Evolutionary conservation across 202 grass and related monocot species (phyloP).

Genomic region (Schoenoplectus triqueter): DNA sequence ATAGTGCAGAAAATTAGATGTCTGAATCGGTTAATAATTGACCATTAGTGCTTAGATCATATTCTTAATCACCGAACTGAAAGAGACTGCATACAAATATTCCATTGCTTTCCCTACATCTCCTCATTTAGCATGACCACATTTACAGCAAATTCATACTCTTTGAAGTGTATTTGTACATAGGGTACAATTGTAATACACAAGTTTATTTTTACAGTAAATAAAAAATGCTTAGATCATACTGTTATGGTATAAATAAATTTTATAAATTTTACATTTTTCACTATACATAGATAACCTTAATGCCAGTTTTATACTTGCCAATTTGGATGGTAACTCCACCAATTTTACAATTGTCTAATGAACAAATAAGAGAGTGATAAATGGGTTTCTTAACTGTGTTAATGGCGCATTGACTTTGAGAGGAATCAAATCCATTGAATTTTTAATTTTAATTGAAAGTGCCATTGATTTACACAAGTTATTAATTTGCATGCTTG

Average conservation of each 20-base stretch:
- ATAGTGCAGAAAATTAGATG: not conserved
- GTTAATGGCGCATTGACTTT: not conserved
- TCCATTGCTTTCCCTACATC: too few relatives aligned
- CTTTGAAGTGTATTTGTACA: constrained; percentile 8
- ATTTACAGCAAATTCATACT: constrained; percentile 1
- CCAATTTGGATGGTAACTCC: too few relatives aligned
- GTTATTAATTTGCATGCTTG: constrained; percentile 17
- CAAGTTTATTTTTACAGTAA: not conserved
- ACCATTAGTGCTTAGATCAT: not conserved
- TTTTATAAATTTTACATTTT: too few relatives aligned
- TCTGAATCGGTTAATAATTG: not conserved
- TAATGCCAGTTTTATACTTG: too few relatives aligned
- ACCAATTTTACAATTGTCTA: not conserved
- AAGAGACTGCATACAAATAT: not conserved
- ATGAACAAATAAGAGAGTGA: not conserved
- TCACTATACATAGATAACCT: too few relatives aligned
- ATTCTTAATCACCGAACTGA: not conserved
- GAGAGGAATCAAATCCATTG: not conserved
- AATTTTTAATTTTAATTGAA: not conserved
- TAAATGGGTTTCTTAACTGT: not conserved
- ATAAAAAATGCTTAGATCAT: not conserved
- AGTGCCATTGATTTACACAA: not conserved
- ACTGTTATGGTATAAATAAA: too few relatives aligned
- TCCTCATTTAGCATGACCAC: not conserved
- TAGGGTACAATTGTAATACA: not conserved